Evolutionary conservation across 108 stramenopile species (phyloP), one percentile per base, ranked within the genome.

Genomic region (Cyclotella atomus): DNA sequence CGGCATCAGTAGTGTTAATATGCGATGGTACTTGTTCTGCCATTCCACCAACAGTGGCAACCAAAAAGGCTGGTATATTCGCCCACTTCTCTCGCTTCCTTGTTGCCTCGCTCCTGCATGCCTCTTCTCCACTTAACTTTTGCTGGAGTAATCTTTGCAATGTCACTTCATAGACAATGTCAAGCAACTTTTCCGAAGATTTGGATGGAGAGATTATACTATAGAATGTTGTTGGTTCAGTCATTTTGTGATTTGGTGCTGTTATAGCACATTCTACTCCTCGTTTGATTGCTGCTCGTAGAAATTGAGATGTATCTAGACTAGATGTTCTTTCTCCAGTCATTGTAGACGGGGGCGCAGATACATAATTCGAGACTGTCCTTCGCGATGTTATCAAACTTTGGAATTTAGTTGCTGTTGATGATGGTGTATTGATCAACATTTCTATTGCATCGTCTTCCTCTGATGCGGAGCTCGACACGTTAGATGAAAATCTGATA

Each of bases 241-340:
- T 91, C 17, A 77, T 55, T 38, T 84, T 88, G 66, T 91, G 89
- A 60, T 90, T 94, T 7, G 85, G 89, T 17, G 88, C 90, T 15
- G 73, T 71, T 21, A 61, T 30, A 20, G 87, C 92, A 66, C 88
- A 88, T 62, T 68, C 41, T 0, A 91, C 79, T 25, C 83, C 89
- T 28, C 93, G 80, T 47, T 72, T 64, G 49, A 94, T 77, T 14
- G 92, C 88, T 2, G 70, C 52, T 20, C 28, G 65, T 33, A 89
- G 65, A 46, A 73, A 61, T 44, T 16, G 20, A 21, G 34, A 15
- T 29, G 21, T 15, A 20, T 14, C 14, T 15, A 32, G 23, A 27
- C 35, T 55, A 33, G 46, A 70, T 47, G 81, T 24, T 9, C 8
- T 56, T 20, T 24, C 47, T 52, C 21, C 3, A 59, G 30, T 19